Base-by-base conservation (phyloP, 768 basidiomycete species). In the Trametopsis cervina region DNA sequence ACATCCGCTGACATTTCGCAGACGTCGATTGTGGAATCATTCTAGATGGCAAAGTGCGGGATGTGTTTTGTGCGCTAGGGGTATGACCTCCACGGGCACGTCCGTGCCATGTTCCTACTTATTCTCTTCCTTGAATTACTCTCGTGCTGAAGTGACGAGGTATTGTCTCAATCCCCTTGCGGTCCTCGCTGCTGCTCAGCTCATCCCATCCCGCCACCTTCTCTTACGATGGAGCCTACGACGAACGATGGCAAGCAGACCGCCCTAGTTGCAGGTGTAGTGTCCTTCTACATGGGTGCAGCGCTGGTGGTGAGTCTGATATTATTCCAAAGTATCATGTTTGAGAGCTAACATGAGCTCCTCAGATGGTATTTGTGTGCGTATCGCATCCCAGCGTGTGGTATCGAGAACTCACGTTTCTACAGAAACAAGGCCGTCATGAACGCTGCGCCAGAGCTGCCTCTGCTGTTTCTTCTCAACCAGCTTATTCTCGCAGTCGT, bases 341-440 rank as follows among this genome's bases (percentile, higher is more conserved):
- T 29, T 29, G n/a, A 26, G 39, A 4, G 21, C 22, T 25, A 36
- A 24, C 47, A 40, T 38, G 44, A 18, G 42, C 42, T 43, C 10
- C n/a, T 27, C 50, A 76, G 74, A 75, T 75, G 73, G 73, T 76
- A 40, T 74, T 74, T 46, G 72, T 74, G 72, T 72, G 59, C 46
- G 71, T 45, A 38, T 13, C 13, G 40, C 23, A n/a, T 23, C 20
- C 22, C 17, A 22, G 27, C 26, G 20, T 4, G n/a, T 25, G 12
- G 13, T 9, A 22, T 18, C 9, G 17, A 41, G 39, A 24, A 6
- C 26, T 49, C 33, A 46, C 47, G 53, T 40, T 49, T 23, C 40
- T 46, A 11, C 59, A 88, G 83, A 21, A 89, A 89, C 64, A 89
- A 89, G 67, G 81, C 81, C 12, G 84, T 87, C 21, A 65, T 89